Evolutionary conservation across 2,329 filamentous ascomycete species (phyloP).

Genomic region (Fusarium domesticum): DNA sequence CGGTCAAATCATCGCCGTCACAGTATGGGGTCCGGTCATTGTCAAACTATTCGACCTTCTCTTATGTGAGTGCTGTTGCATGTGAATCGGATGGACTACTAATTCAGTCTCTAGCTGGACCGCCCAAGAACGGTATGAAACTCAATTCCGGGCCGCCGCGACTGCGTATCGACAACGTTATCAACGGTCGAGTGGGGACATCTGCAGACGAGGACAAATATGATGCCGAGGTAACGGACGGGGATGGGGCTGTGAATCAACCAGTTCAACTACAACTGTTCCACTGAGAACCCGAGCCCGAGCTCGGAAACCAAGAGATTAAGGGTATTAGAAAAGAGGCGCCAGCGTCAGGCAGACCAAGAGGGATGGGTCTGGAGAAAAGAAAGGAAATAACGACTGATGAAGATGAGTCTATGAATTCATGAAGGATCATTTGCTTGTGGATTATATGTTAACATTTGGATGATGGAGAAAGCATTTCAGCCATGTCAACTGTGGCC

Average conservation of each 20-base stretch:
- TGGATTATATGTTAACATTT: neutral
- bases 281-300: neutral
- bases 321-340: neutral
- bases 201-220: conserved; percentile 24
- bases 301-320: neutral
- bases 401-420: neutral
- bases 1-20: conserved; percentile 40
- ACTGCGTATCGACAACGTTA: conserved; percentile 39
- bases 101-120: conserved; percentile 32
- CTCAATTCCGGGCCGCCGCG: conserved; percentile 38
- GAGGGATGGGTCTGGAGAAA: neutral
- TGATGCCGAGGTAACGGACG: conserved; percentile 6
- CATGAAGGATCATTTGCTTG: neutral
- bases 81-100: conserved; percentile 10
- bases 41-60: conserved; percentile 39
- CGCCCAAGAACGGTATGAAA: conserved; percentile 36
- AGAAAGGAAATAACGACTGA: neutral
- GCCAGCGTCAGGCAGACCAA: neutral
- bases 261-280: conserved; percentile 6
- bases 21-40: conserved; percentile 40
- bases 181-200: conserved; percentile 33
- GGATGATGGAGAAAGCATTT: too few species aligned
- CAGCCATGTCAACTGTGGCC: too few species aligned
- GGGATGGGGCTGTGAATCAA: conserved; percentile 10
- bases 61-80: conserved; percentile 30